Percentiles rank a stretch among this genome's conserved stretches.
Evolutionary conservation across 2,329 filamentous ascomycete species (phyloP).

Genomic region (Lomentospora prolificans): DNA sequence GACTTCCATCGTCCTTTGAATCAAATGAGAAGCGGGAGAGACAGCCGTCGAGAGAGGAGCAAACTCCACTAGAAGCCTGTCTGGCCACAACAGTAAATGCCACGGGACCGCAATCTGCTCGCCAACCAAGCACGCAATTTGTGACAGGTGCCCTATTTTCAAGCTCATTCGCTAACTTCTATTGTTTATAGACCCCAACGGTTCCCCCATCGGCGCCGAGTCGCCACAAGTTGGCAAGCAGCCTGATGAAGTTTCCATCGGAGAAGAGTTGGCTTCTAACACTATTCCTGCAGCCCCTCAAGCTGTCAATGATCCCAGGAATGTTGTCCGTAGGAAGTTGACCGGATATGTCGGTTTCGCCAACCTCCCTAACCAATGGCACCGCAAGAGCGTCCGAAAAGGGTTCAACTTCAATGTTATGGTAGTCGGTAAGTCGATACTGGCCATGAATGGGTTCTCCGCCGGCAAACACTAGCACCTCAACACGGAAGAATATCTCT

Average conservation of each 20-base stretch:
- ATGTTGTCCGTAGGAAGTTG: conserved; percentile 96
- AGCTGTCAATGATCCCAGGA: conserved; percentile 64
- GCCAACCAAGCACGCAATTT: conserved; percentile 3
- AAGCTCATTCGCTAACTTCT: conserved; percentile 24
- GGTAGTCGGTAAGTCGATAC: conserved; percentile 85
- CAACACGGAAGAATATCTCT: no score
- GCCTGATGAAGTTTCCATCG: conserved; percentile 24
- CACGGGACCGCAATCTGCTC: neutral
- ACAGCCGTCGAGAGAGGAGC: neutral
- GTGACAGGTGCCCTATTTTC: neutral
- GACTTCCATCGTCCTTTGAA: no score
- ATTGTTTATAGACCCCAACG: conserved; percentile 31
- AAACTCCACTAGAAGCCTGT: no score
- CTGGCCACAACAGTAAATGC: no score
- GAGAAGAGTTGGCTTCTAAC: conserved; percentile 11
- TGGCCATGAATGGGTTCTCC: no score
- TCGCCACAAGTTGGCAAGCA: conserved; percentile 30
- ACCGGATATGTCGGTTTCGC: conserved; percentile 98
- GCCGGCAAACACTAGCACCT: no score
- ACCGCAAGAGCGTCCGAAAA: conserved; percentile 99
- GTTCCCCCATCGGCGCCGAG: conserved; percentile 32
- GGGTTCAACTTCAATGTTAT: conserved; percentile 99
- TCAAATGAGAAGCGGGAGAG: no score
- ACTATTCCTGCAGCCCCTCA: conserved; percentile 24
- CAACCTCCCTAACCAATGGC: conserved; percentile 99